A percentile compares a stretch with the other conserved stretches of the same genome.
phyloP scores from a whole-genome alignment of 345 rosid species.

The Orychophragmus violaceus region DNA sequence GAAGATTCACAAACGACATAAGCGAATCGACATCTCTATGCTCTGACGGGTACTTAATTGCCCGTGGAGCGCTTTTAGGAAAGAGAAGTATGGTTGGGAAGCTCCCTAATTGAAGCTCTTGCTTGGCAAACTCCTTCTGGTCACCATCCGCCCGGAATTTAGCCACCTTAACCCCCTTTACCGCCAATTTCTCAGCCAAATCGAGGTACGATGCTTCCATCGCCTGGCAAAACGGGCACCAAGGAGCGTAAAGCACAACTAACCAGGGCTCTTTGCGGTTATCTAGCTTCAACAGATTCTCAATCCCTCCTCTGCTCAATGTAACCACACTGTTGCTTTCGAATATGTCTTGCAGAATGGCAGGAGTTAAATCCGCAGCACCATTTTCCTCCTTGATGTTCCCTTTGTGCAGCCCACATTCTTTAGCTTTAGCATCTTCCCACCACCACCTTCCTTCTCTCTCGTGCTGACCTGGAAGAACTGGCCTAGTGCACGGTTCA shows the following conservation, averaged over 20 bases:
- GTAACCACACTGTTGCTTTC: slow-evolving; percentile 52
- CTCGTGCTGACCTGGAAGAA: slow-evolving; percentile 95
- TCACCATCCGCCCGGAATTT: slow-evolving; percentile 84
- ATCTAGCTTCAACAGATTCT: slow-evolving; percentile 61
- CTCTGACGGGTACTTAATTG: slow-evolving; percentile 80
- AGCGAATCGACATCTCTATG: slow-evolving; percentile 88
- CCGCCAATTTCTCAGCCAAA: slow-evolving; percentile 67
- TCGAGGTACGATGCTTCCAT: slow-evolving; percentile 76
- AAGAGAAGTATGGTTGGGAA: slow-evolving; percentile 84
- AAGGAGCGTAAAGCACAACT: slow-evolving; percentile 89
- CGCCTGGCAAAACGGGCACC: slow-evolving; percentile 94
- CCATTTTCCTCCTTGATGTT: slow-evolving; percentile 57
- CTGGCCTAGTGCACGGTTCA: slow-evolving; percentile 94
- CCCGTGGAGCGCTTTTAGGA: slow-evolving; percentile 62
- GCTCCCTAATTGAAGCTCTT: slow-evolving; percentile 71
- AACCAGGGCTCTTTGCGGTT: slow-evolving; percentile 79
- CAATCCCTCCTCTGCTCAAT: slow-evolving; percentile 68
- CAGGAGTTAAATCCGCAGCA: slow-evolving; percentile 27
- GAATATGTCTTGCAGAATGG: slow-evolving; percentile 50
- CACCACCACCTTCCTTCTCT: slow-evolving; percentile 99
- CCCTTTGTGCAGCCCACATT: slow-evolving; percentile 93
- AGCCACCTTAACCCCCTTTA: slow-evolving; percentile 80
- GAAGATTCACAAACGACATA: slow-evolving; percentile 73
- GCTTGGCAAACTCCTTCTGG: slow-evolving; percentile 74
- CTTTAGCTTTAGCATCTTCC: slow-evolving; percentile 98